Evolutionary conservation across 148 eudicot genomes (phyloP).

Genomic region (Cornus kousa): DNA sequence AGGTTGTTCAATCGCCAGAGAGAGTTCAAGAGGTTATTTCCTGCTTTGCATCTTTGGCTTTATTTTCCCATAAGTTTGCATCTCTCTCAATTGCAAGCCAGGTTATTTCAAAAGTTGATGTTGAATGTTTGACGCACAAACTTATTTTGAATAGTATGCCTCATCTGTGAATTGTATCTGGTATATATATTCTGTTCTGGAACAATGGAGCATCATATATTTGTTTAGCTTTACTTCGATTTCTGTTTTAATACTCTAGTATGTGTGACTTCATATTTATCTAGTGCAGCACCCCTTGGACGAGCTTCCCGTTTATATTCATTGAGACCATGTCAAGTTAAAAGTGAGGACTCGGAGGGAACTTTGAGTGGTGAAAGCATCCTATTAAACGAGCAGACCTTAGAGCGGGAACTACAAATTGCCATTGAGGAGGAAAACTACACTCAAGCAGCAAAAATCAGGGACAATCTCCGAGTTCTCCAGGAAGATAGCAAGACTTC

Average conservation of each 20-base stretch:
- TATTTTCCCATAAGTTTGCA: not conserved
- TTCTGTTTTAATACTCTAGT: not conserved
- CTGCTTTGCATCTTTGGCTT: too few relatives aligned
- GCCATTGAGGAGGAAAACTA: slow-evolving; percentile 89
- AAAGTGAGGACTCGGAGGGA: slow-evolving; percentile 60
- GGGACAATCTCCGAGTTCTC: slow-evolving; percentile 71
- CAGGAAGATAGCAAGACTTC: slow-evolving; percentile 85
- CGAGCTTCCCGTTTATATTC: slow-evolving; percentile 29
- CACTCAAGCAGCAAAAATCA: slow-evolving; percentile 81
- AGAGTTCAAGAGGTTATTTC: too few relatives aligned
- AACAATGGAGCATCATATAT: not conserved
- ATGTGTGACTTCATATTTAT: slow-evolving; percentile 34
- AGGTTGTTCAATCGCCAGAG: not conserved
- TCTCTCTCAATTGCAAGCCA: not conserved
- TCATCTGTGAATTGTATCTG: not conserved
- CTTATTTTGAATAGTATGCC: not conserved
- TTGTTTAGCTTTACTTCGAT: not conserved
- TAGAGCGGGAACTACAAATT: slow-evolving; percentile 62
- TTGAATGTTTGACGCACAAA: not conserved
- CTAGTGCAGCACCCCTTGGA: slow-evolving; percentile 56
- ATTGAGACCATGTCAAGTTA: slow-evolving; percentile 54
- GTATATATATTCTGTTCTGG: not conserved
- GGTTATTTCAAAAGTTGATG: not conserved
- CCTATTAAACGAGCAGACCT: slow-evolving; percentile 55
- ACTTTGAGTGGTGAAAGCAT: slow-evolving; percentile 73